These are phyloP conservation scores for Fraxinus angustifolia DNA, from an alignment of 305 asterid genomes.

Conservation along the genomic window DNA sequence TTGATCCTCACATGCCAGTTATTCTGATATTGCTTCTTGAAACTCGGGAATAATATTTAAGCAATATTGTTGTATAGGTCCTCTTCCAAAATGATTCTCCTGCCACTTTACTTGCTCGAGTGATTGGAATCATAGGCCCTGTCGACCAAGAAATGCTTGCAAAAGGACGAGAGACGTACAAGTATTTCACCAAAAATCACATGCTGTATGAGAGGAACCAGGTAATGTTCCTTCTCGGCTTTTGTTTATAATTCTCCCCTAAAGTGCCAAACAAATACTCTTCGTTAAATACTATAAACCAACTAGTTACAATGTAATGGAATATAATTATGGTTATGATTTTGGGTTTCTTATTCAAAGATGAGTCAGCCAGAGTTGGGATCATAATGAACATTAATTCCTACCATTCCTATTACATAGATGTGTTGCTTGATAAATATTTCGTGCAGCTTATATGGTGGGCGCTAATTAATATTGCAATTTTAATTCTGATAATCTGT, in stretches of 20 bases:
- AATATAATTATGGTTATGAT: background rate
- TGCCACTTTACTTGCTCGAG: constrained; percentile 96
- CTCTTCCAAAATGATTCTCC: constrained; percentile 97
- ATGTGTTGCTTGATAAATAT: background rate
- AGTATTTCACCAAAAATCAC: constrained; percentile 89
- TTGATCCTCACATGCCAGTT: background rate
- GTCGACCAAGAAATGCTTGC: constrained; percentile 87
- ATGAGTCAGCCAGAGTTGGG: background rate
- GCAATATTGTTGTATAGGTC: constrained; percentile 46
- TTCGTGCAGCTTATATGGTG: background rate
- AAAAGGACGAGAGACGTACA: constrained; percentile 82
- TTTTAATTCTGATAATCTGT: background rate
- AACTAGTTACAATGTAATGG: background rate
- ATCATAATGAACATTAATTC: background rate
- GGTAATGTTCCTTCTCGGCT: constrained; percentile 39
- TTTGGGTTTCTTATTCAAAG: background rate
- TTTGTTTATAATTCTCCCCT: background rate
- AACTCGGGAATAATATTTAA: constrained; percentile 19
- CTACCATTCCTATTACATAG: background rate
- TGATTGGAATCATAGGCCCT: constrained; percentile 80
- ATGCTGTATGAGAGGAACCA: constrained; percentile 93
- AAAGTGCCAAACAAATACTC: background rate
- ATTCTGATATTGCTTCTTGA: constrained; percentile 16
- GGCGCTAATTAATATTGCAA: background rate
- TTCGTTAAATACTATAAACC: background rate